A percentile compares a stretch with the other conserved stretches of the same genome.
phyloP scores from a whole-genome alignment of 495 filamentous ascomycete species.

The Penicillium ochrochloron region DNA sequence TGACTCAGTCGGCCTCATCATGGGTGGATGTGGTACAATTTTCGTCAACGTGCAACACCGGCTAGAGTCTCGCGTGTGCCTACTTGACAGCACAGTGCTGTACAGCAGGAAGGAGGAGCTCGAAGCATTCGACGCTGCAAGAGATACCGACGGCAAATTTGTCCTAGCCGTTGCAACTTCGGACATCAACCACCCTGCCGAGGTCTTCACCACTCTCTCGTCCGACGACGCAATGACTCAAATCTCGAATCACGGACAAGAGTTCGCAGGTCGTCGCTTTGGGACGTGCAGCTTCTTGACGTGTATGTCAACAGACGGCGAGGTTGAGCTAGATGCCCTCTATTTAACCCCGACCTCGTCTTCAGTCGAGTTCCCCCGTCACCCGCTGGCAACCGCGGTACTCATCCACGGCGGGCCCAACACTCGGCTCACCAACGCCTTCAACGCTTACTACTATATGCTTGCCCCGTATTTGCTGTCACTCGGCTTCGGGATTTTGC shows the following conservation, averaged over 20 bases:
- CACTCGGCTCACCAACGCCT: conserved; percentile 31
- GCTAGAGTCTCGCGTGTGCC: conserved; percentile 16
- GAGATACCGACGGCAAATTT: conserved; percentile 12
- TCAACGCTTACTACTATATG: conserved; percentile 30
- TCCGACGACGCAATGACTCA: conserved; percentile 12
- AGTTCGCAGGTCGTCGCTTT: conserved; percentile 15
- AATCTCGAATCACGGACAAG: conserved; percentile 17
- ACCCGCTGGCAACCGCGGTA: conserved; percentile 36
- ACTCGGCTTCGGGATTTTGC: conserved; percentile 35
- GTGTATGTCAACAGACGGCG: conserved; percentile 11
- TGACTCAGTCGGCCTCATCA: conserved; percentile 14
- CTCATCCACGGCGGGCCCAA: conserved; percentile 41
- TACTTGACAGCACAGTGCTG: conserved; percentile 15
- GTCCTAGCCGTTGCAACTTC: conserved; percentile 19
- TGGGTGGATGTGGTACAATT: conserved; percentile 10
- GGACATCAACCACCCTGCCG: conserved; percentile 13
- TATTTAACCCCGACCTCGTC: conserved; percentile 14
- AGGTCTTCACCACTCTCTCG: conserved; percentile 17
- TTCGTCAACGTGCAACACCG: conserved; percentile 16
- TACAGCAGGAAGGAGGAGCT: conserved; percentile 17
- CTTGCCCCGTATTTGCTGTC: conserved; percentile 33
- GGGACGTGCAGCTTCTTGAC: conserved; percentile 16
- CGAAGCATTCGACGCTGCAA: conserved; percentile 15
- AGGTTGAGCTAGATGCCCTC: conserved; percentile 15
- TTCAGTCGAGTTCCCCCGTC: conserved; percentile 6